Conservation (phyloP, 2,329 filamentous ascomycete genomes). For the Aspergillus fumigatiaffinis region DNA sequence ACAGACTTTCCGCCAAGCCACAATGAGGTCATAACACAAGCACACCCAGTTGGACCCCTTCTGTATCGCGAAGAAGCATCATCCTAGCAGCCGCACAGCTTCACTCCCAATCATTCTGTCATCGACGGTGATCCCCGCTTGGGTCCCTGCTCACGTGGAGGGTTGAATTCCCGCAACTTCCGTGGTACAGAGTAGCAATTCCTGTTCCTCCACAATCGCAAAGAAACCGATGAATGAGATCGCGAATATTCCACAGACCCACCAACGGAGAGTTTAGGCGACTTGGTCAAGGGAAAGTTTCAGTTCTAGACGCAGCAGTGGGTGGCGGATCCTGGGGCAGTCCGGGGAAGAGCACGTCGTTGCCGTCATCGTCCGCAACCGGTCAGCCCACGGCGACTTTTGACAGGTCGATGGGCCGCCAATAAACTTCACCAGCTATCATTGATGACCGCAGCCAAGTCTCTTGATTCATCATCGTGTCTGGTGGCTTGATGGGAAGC, state of each 20-base stretch:
- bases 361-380: neutral
- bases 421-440: neutral
- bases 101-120: neutral
- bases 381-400: neutral
- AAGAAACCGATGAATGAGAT: neutral
- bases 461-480: neutral
- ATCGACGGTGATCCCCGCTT: neutral
- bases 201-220: neutral
- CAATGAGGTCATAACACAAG: neutral
- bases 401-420: neutral
- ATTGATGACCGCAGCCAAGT: neutral
- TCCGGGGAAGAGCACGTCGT: neutral
- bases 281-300: neutral
- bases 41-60: neutral
- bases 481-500: too few relatives aligned
- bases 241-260: neutral
- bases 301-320: neutral
- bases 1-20: neutral
- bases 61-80: neutral
- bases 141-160: neutral
- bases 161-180: neutral
- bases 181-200: neutral
- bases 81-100: neutral
- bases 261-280: neutral
- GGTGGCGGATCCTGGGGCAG: neutral